Percentiles rank a stretch among this genome's conserved stretches.
phyloP scores from a whole-genome alignment of 2,329 filamentous ascomycete genomes.

The Ascochyta pisi region DNA sequence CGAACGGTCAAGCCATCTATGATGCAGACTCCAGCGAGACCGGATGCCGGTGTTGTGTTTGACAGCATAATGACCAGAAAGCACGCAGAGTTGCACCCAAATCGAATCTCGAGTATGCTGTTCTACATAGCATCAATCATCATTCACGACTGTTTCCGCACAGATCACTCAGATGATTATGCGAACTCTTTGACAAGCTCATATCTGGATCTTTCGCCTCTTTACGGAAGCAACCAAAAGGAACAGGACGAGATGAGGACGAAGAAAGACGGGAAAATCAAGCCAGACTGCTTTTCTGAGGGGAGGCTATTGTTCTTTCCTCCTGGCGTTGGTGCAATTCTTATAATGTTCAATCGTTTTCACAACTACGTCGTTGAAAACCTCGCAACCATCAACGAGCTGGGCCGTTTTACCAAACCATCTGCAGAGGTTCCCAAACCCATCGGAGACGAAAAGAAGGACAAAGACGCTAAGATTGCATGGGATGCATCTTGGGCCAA shows the following conservation, averaged over 20 bases:
- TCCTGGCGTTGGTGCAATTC: conserved; percentile 69
- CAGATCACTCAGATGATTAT: conserved; percentile 64
- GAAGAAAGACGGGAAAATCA: conserved; percentile 70
- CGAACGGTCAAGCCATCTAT: conserved; percentile 67
- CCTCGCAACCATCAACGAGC: conserved; percentile 85
- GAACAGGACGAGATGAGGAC: conserved; percentile 72
- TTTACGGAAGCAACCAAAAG: conserved; percentile 74
- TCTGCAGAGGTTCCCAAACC: conserved; percentile 34
- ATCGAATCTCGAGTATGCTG: conserved; percentile 75
- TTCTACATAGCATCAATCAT: conserved; percentile 77
- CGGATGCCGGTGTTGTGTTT: conserved; percentile 71
- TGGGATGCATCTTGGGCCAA: conserved; percentile 46
- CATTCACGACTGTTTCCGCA: conserved; percentile 69
- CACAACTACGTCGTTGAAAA: conserved; percentile 87
- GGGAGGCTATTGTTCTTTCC: conserved; percentile 70
- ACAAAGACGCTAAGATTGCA: conserved; percentile 23
- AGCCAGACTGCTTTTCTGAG: conserved; percentile 74
- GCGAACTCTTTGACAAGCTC: conserved; percentile 73
- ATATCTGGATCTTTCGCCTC: conserved; percentile 74
- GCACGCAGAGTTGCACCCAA: conserved; percentile 69
- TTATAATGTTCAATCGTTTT: conserved; percentile 75
- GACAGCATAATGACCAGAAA: conserved; percentile 71
- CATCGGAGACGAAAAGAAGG: conserved; percentile 53
- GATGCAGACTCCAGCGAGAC: conserved; percentile 65
- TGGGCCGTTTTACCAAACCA: conserved; percentile 76